phyloP scores from a whole-genome alignment of 2,329 filamentous ascomycete species.

The Phialocephala sp. region DNA sequence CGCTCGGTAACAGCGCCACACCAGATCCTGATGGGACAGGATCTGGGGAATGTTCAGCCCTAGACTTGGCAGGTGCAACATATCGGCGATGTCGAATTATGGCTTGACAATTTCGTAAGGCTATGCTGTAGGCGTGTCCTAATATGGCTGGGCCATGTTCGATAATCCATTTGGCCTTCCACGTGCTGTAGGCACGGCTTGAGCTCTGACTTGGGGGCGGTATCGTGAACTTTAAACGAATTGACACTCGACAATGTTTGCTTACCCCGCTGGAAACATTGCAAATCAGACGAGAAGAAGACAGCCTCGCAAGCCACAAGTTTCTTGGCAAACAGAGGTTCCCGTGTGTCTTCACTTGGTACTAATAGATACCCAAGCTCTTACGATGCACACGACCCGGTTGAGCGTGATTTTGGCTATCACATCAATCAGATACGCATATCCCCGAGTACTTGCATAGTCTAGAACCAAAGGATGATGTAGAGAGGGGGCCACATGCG shows the following conservation, averaged over 20 bases:
- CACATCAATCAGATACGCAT: neutral
- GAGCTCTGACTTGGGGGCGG: neutral
- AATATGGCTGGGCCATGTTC: too few relatives aligned
- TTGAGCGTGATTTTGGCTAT: neutral
- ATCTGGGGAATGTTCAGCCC: neutral
- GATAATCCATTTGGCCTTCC: neutral
- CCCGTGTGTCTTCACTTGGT: neutral
- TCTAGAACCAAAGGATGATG: neutral
- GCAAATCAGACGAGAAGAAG: neutral
- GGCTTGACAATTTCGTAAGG: constrained; percentile 9
- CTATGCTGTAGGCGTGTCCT: neutral
- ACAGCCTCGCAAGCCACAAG: neutral
- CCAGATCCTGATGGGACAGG: neutral
- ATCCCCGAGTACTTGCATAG: neutral
- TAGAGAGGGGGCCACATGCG: neutral
- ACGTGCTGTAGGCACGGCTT: neutral
- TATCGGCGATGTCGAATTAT: constrained; percentile 1
- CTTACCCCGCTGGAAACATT: neutral
- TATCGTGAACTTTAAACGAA: neutral
- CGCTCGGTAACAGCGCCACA: constrained; percentile 2
- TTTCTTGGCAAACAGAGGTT: neutral
- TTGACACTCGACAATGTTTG: neutral
- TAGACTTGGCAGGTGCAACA: neutral
- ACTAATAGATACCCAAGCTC: neutral
- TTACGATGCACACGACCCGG: neutral